Conservation (phyloP, 225 moss, liverwort and hornwort genomes). For the Physcomitrellopsis africana region DNA sequence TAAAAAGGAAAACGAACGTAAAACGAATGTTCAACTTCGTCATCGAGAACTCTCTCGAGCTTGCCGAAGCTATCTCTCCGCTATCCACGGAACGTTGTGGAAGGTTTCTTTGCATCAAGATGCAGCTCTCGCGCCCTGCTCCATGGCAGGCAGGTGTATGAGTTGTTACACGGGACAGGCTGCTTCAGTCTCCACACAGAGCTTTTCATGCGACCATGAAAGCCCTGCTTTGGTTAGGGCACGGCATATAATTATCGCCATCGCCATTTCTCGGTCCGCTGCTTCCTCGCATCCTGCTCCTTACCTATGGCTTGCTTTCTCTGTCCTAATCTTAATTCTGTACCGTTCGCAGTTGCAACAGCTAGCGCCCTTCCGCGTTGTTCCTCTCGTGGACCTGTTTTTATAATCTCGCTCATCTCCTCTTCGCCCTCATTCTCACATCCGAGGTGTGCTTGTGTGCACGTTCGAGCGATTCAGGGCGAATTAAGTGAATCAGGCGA, state of each 20-base stretch:
- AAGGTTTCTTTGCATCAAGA: too few species aligned
- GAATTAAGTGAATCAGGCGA: conserved; percentile 10
- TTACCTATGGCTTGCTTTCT: conserved; percentile 27
- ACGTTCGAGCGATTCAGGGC: conserved; percentile 27
- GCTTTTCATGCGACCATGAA: too few species aligned
- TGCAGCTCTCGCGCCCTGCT: too few species aligned
- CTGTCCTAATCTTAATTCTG: conserved; percentile 13
- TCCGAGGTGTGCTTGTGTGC: conserved; percentile 13
- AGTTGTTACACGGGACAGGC: too few species aligned
- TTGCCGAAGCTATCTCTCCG: too few species aligned
- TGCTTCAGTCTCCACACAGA: too few species aligned
- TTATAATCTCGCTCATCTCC: background rate
- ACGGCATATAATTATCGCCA: background rate
- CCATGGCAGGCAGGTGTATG: too few species aligned
- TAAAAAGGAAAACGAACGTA: too few species aligned
- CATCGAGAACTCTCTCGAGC: too few species aligned
- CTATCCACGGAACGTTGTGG: too few species aligned
- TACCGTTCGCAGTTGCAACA: background rate
- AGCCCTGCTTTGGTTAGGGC: too few species aligned
- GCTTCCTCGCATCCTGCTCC: conserved; percentile 22
- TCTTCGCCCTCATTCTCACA: background rate
- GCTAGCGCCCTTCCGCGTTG: background rate
- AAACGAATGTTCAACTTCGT: too few species aligned
- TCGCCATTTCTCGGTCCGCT: background rate
- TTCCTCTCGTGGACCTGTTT: background rate